Evolutionary conservation across 2,329 filamentous ascomycete genomes (phyloP).

Genomic region (Colletotrichum melonis): DNA sequence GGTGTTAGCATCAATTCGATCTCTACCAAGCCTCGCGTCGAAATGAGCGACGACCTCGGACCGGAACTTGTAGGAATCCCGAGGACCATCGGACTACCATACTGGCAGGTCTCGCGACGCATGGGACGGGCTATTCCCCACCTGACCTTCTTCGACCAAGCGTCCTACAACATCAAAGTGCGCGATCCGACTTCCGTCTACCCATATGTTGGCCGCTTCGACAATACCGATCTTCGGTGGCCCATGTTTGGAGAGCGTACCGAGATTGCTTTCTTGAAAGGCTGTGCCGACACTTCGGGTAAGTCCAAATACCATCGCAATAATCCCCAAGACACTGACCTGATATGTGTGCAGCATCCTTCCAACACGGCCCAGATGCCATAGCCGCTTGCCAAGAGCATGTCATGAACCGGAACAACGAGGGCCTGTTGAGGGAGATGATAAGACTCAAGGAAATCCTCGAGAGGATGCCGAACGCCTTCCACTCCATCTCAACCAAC

Average conservation of each 20-base stretch:
- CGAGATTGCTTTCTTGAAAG: constrained; percentile 63
- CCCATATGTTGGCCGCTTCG: constrained; percentile 62
- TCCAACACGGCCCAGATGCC: constrained; percentile 62
- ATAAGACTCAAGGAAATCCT: constrained; percentile 64
- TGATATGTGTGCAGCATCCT: constrained; percentile 50
- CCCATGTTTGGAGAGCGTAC: constrained; percentile 64
- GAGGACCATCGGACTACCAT: constrained; percentile 59
- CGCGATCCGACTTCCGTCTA: constrained; percentile 58
- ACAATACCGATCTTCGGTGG: constrained; percentile 66
- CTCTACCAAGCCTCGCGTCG: constrained; percentile 49
- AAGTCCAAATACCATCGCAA: background rate
- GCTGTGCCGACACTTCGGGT: constrained; percentile 59
- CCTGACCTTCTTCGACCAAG: constrained; percentile 64
- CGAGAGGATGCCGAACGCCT: constrained; percentile 64
- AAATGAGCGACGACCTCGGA: constrained; percentile 62
- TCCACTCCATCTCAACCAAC: constrained; percentile 65
- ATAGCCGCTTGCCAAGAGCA: constrained; percentile 65
- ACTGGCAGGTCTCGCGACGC: constrained; percentile 60
- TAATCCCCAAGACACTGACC: background rate
- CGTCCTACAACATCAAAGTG: constrained; percentile 64
- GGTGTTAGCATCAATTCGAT: constrained; percentile 53
- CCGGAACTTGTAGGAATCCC: constrained; percentile 63
- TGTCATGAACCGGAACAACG: constrained; percentile 64
- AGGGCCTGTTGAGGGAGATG: constrained; percentile 61
- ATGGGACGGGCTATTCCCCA: constrained; percentile 65